Evolutionary conservation across 1,284 basidiomycete species (phyloP).

Genomic region (Cryptococcus sp.): DNA sequence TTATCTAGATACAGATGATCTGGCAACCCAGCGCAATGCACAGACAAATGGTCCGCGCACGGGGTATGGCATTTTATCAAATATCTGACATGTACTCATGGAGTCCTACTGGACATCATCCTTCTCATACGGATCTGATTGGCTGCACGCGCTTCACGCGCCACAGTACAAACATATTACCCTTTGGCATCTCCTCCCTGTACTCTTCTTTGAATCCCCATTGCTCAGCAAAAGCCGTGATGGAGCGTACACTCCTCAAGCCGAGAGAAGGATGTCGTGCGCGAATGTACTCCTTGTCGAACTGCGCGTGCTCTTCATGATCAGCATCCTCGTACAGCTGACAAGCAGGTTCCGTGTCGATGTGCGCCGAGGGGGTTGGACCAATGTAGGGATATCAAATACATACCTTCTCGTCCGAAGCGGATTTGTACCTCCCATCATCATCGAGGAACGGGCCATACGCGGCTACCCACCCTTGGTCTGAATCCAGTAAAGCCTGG

Average conservation of each 20-base stretch:
- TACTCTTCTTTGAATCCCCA: conserved; percentile 39
- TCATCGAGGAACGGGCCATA: conserved; percentile 43
- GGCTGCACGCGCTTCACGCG: conserved; percentile 16
- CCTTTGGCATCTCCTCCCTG: conserved; percentile 38
- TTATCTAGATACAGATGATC: too few species aligned
- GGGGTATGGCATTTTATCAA: too few species aligned
- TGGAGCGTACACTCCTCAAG: conserved; percentile 28
- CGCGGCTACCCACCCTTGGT: conserved; percentile 35
- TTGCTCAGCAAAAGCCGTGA: conserved; percentile 29
- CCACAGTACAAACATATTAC: conserved; percentile 48
- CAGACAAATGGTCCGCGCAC: too few species aligned
- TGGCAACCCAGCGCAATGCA: too few species aligned
- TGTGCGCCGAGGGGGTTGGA: too few species aligned
- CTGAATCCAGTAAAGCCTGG: conserved; percentile 11
- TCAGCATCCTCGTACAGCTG: not conserved
- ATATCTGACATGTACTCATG: too few species aligned
- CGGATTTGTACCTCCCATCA: conserved; percentile 37
- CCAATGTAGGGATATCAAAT: not conserved
- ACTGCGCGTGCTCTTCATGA: conserved; percentile 21
- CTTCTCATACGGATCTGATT: too few species aligned
- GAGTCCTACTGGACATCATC: too few species aligned
- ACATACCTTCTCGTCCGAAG: conserved; percentile 35
- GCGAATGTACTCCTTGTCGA: conserved; percentile 36
- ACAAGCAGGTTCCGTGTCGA: not conserved
- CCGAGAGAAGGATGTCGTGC: conserved; percentile 30